Evolutionary conservation across 306 rosid genomes (phyloP).

Genomic region (Quillaja saponaria): DNA sequence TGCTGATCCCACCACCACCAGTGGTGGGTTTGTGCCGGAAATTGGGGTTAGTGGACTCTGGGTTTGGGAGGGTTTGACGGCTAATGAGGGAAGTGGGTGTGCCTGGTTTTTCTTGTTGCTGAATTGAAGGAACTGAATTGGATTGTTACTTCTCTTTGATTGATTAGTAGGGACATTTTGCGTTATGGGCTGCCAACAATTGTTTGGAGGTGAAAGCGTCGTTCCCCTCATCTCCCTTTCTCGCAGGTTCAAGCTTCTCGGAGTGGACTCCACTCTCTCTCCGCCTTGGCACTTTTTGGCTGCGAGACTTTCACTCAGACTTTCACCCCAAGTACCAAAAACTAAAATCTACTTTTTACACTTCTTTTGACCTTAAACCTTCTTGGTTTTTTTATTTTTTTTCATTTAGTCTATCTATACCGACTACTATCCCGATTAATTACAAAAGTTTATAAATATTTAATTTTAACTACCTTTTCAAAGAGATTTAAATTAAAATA

Average conservation of each 20-base stretch:
- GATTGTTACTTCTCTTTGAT: constrained; percentile 10
- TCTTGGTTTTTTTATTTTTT: no score
- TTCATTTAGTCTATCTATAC: no score
- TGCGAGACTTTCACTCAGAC: no score
- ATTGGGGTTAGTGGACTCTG: constrained; percentile 32
- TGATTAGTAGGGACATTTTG: constrained; percentile 8
- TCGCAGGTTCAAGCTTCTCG: neutral
- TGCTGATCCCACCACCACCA: constrained; percentile 88
- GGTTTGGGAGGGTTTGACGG: constrained; percentile 36
- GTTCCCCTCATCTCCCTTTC: constrained; percentile 38
- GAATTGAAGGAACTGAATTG: constrained; percentile 48
- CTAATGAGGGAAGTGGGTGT: constrained; percentile 36
- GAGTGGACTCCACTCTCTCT: no score
- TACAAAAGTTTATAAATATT: no score
- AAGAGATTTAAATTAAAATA: no score
- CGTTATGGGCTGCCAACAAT: constrained; percentile 28
- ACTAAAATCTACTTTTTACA: no score
- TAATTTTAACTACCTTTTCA: no score
- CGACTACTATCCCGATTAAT: no score
- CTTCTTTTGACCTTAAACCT: no score
- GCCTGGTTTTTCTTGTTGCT: constrained; percentile 28
- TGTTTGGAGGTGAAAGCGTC: constrained; percentile 41
- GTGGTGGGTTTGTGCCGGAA: constrained; percentile 35
- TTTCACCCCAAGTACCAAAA: no score
- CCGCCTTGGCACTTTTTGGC: no score